A percentile compares a stretch with the other conserved stretches of the same genome.
phyloP scores from a whole-genome alignment of 768 basidiomycete genomes.

The Kockovaella imperatae region DNA sequence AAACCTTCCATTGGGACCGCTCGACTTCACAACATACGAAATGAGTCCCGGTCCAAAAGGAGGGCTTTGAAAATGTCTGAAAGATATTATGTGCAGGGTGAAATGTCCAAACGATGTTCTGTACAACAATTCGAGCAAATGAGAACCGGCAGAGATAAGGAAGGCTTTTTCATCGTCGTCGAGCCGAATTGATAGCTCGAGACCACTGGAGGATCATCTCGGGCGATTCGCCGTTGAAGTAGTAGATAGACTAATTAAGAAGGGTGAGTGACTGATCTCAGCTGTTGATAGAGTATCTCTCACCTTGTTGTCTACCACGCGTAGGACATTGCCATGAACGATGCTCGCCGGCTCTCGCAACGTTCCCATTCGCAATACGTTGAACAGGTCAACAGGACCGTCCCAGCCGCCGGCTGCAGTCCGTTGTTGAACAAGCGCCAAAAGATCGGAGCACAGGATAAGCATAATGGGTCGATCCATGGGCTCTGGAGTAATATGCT shows the following conservation, averaged over 20 bases:
- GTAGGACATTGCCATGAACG: conserved; percentile 62
- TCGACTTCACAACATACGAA: too few relatives aligned
- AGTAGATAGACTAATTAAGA: conserved; percentile 33
- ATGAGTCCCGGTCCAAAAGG: too few relatives aligned
- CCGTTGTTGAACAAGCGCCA: conserved; percentile 84
- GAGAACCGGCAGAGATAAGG: not conserved
- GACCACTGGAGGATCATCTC: conserved; percentile 23
- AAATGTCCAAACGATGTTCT: too few relatives aligned
- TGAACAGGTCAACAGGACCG: conserved; percentile 83
- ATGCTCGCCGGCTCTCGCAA: conserved; percentile 81
- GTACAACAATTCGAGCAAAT: too few relatives aligned
- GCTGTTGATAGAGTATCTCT: conserved; percentile 6
- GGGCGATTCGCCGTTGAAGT: conserved; percentile 26
- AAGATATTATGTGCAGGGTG: too few relatives aligned
- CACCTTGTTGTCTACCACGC: conserved; percentile 44
- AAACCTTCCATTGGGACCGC: too few relatives aligned
- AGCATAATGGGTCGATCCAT: conserved; percentile 47
- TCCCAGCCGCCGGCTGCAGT: conserved; percentile 68
- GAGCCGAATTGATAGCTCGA: conserved; percentile 34
- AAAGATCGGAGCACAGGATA: conserved; percentile 61
- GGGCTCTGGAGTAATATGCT: conserved; percentile 77
- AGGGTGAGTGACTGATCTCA: not conserved
- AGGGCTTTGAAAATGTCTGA: too few relatives aligned
- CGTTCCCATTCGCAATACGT: conserved; percentile 91
- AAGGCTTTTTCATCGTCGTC: conserved; percentile 10